Evolutionary conservation across 2,329 filamentous ascomycete species (phyloP).

Genomic region (Sarocladium oryzae): DNA sequence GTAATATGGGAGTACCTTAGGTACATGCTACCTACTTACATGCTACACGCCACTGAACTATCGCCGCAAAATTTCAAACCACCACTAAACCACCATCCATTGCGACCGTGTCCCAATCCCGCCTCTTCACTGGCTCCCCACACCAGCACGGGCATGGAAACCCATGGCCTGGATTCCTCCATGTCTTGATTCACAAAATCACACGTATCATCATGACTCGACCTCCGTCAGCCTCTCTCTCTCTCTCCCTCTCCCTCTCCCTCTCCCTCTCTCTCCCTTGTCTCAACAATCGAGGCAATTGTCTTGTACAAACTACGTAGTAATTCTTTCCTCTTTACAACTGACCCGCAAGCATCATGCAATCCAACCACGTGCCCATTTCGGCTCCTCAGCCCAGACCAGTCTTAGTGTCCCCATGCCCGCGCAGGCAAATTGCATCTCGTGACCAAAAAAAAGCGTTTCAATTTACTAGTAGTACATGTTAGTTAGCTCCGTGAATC

Average conservation of each 20-base stretch:
- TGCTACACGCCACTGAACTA: too few species aligned
- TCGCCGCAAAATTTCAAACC: background rate
- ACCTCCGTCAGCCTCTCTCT: too few species aligned
- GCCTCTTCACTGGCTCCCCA: slow-evolving; percentile 5
- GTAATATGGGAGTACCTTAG: too few species aligned
- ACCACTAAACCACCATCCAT: background rate
- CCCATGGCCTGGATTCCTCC: too few species aligned
- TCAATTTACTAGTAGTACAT: too few species aligned
- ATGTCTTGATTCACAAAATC: too few species aligned
- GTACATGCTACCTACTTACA: too few species aligned
- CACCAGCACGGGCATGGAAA: too few species aligned
- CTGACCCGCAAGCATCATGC: background rate
- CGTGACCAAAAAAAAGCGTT: background rate
- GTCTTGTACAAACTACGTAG: background rate
- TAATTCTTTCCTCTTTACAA: background rate
- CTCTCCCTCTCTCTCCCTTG: too few species aligned
- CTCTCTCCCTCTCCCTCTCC: too few species aligned
- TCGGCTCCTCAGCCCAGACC: background rate
- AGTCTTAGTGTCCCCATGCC: background rate
- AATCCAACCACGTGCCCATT: background rate
- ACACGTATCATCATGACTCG: too few species aligned
- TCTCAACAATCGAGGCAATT: background rate
- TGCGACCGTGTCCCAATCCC: slow-evolving; percentile 1
- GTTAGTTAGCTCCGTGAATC: too few species aligned
- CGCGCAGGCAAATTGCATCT: background rate